Base-by-base conservation (phyloP, 352 stramenopile genomes). In the Phytophthora multivora region DNA sequence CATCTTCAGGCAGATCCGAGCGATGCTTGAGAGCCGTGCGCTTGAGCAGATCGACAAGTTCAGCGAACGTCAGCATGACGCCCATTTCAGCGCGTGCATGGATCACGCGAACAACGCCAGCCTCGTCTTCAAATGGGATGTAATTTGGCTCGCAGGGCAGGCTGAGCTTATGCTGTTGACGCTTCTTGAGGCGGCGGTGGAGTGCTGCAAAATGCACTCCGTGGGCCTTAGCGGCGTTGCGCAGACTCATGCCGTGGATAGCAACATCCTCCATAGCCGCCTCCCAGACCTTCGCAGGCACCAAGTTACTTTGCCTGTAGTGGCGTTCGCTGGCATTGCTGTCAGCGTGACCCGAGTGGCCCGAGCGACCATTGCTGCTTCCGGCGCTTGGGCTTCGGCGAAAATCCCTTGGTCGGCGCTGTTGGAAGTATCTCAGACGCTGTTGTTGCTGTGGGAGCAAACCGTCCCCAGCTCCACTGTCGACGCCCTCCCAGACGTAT, bases 191-290 rank as follows among this genome's bases (percentile, higher is more conserved):
- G 4, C 78, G 74, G 23, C 82, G 79, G 49, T 89, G 72, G 13
- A 91, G 71, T n/a, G 82, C 79, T 1, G 80, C 80, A 46, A 89
- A 89, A 59, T 89, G 79, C 26, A 89, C 78, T 9, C 76, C 78
- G 48, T 88, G 77, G 4, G 68, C 71, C 39, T 86, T 88, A 21
- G 82, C 82, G 2, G 82, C 78, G 21, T 73, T 79, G 28, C 82
- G 77, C 12, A 91, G 69, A 53, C 82, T 91, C 82, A 89, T 88
- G 15, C 79, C 79, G 43, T 88, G 69, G 30, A 84, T 80, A 30
- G 80, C 76, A 12, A 91, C 79, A 46, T 81, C 82, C 46, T 86
- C 77, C 63, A 89, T 88, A 33, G 82, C 82, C 4, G 78, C 73
- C 52, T 88, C 74, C 78, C 79, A 91, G 13, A 83, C 81, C 38